Percentiles rank a stretch among this genome's conserved stretches.
Conservation (phyloP, 352 stramenopile species). For the Phytophthora megakarya region DNA sequence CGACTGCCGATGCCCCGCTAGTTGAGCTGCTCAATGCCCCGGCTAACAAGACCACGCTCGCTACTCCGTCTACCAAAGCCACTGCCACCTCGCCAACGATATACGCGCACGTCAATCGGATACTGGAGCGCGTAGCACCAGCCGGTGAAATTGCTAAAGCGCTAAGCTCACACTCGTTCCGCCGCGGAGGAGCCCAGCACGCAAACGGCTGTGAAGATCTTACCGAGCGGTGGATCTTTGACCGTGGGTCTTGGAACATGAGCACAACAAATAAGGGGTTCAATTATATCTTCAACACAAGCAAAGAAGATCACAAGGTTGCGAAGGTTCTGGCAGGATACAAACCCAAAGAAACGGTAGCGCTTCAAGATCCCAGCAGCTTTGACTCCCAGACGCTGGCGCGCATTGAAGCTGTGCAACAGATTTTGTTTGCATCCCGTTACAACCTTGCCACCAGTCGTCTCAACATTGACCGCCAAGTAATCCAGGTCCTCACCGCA, state of each 20-base stretch:
- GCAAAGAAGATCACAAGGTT: slow-evolving; percentile 20
- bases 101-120: slow-evolving; percentile 20
- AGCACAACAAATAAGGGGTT: slow-evolving; percentile 26
- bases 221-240: slow-evolving; percentile 15
- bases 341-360: neutral
- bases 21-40: slow-evolving; percentile 1
- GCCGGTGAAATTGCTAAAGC: slow-evolving; percentile 1
- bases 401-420: neutral
- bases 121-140: slow-evolving; percentile 14
- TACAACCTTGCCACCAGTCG: neutral
- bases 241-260: slow-evolving; percentile 24
- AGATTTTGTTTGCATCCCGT: neutral
- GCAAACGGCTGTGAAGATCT: slow-evolving; percentile 11
- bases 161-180: slow-evolving; percentile 36
- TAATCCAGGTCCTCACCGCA: slow-evolving; percentile 5
- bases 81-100: neutral
- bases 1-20: neutral
- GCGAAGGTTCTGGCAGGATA: slow-evolving; percentile 27
- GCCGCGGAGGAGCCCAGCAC: slow-evolving; percentile 12
- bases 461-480: slow-evolving; percentile 11
- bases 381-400: neutral
- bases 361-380: neutral
- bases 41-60: neutral
- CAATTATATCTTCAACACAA: slow-evolving; percentile 28
- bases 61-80: neutral